Evolutionary conservation across 371 early-diverging fungal genomes (phyloP), one percentile per base, ranked within the genome.

Genomic region (Gilbertella persicaria): DNA sequence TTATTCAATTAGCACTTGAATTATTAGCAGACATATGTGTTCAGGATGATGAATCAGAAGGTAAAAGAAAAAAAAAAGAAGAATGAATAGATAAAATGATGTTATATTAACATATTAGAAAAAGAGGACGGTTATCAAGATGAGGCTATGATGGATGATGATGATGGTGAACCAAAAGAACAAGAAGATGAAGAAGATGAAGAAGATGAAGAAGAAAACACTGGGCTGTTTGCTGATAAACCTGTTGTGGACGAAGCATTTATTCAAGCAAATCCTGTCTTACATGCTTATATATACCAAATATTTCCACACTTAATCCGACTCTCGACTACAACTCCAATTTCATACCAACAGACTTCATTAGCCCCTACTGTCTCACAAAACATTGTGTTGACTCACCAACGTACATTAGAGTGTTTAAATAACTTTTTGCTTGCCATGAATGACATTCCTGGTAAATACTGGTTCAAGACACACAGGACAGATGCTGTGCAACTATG

Each of bases 21-120:
- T 60, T 96, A 35, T 71, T 93, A 5, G 85, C 95, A 45, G 91
- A 90, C 55, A 84, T 94, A 21, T 91, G 87, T 63, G 78, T 85
- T 2, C 85, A 86, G 47, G 84, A 82, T 45, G 85, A 75, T 5
- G 53, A n/a, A n/a, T n/a, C 71, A 19, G 79, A 70, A 57, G 67
- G 72, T 72, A 58, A 39, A 24, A 16, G n/a, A n/a, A n/a, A n/a
- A n/a, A n/a, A n/a, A n/a, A n/a, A n/a, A n/a, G n/a, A n/a, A n/a
- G n/a, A n/a, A n/a, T n/a, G n/a, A n/a, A n/a, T n/a, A n/a, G n/a
- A n/a, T n/a, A n/a, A n/a, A n/a, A n/a, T n/a, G n/a, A n/a, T n/a
- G n/a, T n/a, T n/a, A n/a, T n/a, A n/a, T n/a, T n/a, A n/a, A n/a
- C n/a, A n/a, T n/a, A n/a, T 7, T 20, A 58, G 58, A 58, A 21